A percentile compares a stretch with the other conserved stretches of the same genome.
Conservation (phyloP, 352 stramenopile genomes). For the Phytophthora quininea region DNA sequence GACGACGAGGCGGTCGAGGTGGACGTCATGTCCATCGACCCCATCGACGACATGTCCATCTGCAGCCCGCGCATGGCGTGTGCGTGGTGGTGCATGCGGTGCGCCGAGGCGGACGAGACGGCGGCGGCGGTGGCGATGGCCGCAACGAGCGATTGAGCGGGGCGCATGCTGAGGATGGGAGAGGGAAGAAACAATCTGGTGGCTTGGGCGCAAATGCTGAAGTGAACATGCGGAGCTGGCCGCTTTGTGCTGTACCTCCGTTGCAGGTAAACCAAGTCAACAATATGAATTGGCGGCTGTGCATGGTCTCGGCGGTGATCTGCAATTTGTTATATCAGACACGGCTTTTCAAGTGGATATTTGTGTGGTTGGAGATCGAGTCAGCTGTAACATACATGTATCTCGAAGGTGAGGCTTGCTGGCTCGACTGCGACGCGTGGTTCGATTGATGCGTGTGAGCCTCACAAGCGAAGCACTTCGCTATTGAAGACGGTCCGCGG, state of each 20-base stretch:
- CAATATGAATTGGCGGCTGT: not conserved
- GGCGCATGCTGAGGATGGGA: constrained; percentile 13
- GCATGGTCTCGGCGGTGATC: not conserved
- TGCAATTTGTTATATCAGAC: not conserved
- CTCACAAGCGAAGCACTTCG: too few relatives aligned
- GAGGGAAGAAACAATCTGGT: constrained; percentile 4
- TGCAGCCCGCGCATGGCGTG: constrained; percentile 31
- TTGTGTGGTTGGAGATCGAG: too few relatives aligned
- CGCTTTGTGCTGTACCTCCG: constrained; percentile 10
- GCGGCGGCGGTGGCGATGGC: constrained; percentile 12
- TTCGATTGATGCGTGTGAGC: not conserved
- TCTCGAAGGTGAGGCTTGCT: too few relatives aligned
- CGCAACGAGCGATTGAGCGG: constrained; percentile 18
- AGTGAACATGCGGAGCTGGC: constrained; percentile 22
- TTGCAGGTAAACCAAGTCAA: constrained; percentile 5
- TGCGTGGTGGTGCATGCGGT: constrained; percentile 27
- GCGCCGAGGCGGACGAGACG: constrained; percentile 15
- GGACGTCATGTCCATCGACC: constrained; percentile 30
- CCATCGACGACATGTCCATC: constrained; percentile 31
- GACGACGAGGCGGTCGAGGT: constrained; percentile 7
- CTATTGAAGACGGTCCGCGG: too few relatives aligned
- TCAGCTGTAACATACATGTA: too few relatives aligned
- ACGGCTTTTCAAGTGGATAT: too few relatives aligned
- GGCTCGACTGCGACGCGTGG: not conserved
- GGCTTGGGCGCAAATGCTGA: constrained; percentile 25